These are phyloP conservation scores for Salix viminalis DNA, from an alignment of 345 rosid species.

Conservation along the genomic window DNA sequence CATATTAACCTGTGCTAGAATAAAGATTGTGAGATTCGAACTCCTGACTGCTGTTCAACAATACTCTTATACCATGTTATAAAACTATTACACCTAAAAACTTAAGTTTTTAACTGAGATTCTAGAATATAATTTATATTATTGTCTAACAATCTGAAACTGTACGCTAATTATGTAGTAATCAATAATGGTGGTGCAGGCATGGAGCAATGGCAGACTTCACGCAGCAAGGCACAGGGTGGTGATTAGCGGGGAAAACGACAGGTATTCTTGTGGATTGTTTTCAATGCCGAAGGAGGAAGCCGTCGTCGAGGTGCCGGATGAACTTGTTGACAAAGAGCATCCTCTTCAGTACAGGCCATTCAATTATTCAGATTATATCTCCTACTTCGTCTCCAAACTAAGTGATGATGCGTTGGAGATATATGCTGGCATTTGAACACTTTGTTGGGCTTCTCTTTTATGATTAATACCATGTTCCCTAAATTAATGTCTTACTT, in stretches of 20 bases:
- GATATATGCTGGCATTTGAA: constrained; percentile 34
- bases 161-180: not conserved
- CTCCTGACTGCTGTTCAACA: fast-evolving
- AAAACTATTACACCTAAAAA: too few relatives aligned
- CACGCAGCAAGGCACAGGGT: constrained; percentile 46
- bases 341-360: constrained; percentile 49
- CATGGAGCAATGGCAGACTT: constrained; percentile 57
- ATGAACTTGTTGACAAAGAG: constrained; percentile 37
- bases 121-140: too few relatives aligned
- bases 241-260: constrained; percentile 33
- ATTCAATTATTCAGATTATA: constrained; percentile 37
- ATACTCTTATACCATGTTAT: too few relatives aligned
- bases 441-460: not conserved
- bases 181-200: constrained; percentile 14
- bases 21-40: too few relatives aligned
- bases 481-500: not conserved
- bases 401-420: constrained; percentile 41
- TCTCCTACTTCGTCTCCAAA: constrained; percentile 35
- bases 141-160: not conserved
- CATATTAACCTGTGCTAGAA: too few relatives aligned
- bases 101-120: too few relatives aligned
- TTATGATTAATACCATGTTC: not conserved
- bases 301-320: constrained; percentile 29
- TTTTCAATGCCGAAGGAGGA: constrained; percentile 40
- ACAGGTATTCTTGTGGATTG: constrained; percentile 41